Base-by-base conservation (phyloP, 2,329 filamentous ascomycete genomes). In the Diaporthe sp. region DNA sequence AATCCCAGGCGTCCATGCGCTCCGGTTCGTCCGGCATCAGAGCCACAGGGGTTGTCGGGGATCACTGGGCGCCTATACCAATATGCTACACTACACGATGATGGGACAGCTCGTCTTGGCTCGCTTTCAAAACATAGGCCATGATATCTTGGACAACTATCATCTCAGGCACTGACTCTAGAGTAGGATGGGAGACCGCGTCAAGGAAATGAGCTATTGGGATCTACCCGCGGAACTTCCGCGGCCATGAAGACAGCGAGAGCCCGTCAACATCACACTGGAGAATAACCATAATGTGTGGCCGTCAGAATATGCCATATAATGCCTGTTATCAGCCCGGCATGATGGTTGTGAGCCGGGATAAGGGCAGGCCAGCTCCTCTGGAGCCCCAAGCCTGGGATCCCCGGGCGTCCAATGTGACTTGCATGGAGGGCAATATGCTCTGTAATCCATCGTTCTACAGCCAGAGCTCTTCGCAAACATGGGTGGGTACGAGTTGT, bases 11-110 rank as follows among this genome's bases (percentile, higher is more conserved):
- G 19, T 45, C 7, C n/a, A 28, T 52, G 47, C 19, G 45, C 13
- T 28, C 42, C 45, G 64, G 64, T 25, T 52, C 45, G 52, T 67
- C 61, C 42, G 61, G 30, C 15, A 60, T 60, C 57, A 40, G 57
- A 35, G 57, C 17, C 2, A 35, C 35, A 22, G 25, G 35, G 13
- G 22, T 22, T 15, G 9, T 17, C 35, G 22, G 33, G 33, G 19
- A 40, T 40, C 35, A 60, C n/a, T 40, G 57, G 6, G 57, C 35
- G 40, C 33, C 61, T 64, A 45, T 47, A 67, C 12, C 42, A n/a
- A 25, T 25, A 9, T 67, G 30, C 22, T 67, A 38, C 61, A 50
- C 19, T 22, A 52, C 42, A 25, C 22, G 12, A 22, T 67, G 61
- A 35, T 38, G 13, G 22, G 30, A 40, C 17, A 30, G 19, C 40